Evolutionary conservation across 228 moss, liverwort and hornwort genomes (phyloP), one percentile per base, ranked within the genome.

Genomic region (Sphagnum magellanicum): DNA sequence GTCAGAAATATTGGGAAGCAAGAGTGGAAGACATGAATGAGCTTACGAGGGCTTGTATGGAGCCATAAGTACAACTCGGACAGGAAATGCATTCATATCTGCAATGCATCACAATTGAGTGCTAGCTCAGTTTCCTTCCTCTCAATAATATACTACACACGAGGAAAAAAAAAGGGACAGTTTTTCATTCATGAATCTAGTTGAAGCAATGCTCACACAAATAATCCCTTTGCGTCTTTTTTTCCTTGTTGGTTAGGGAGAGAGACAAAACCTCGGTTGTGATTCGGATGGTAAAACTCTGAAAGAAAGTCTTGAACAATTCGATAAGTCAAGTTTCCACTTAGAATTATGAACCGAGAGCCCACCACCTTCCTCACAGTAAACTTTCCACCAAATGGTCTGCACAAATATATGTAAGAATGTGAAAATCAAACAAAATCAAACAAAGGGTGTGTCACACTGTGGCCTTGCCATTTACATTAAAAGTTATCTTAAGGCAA

Each of bases 21-120:
- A 55, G 55, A 8, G 12, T 12, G 55, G 55, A 55, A 55, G 55
- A 55, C 12, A 55, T 55, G 12, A 12, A 2, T 8, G 55, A 55
- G 55, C 96, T 89, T 78, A 97, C 96, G 96, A 93, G 63, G 96
- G 96, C 75, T 91, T 97, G 67, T 86, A 97, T 62, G 96, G 96
- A 80, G 96, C 96, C 88, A 97, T 73, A 67, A 97, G 86, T 51
- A 97, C 91, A 57, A 97, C 88, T 64, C 93, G 91, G 10, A 97
- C 62, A 65, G 96, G 96, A 78, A 89, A 97, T 55, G 93, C 96
- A 69, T 80, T 78, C 96, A 97, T 91, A 74, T 97, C 96, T 97
- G 88, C 61, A 68, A 69, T 69, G 59, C 68, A 73, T 66, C 74
- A 55, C 32, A 32, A 17, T 17, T 17, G 17, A 17, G 32, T 32